Evolutionary conservation across 1,284 basidiomycete species (phyloP), one percentile per base, ranked within the genome.

Genomic region (Fereydounia khargensis): DNA sequence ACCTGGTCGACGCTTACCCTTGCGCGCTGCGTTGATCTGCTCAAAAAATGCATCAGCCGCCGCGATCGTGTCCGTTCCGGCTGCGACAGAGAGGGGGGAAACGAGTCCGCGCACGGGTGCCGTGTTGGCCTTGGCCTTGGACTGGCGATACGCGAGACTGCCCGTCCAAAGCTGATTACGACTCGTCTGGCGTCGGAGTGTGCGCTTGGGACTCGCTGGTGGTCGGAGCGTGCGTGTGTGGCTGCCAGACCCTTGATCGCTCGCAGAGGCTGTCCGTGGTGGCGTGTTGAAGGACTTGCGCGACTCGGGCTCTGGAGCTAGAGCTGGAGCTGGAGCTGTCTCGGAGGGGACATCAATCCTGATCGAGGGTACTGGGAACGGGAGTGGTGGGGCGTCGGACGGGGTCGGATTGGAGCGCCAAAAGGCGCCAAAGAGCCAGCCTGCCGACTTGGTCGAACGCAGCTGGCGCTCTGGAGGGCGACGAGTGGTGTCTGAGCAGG

Each of bases 91-190:
- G n/a, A n/a, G n/a, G n/a, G n/a, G n/a, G n/a, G n/a, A n/a, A n/a
- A n/a, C n/a, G n/a, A n/a, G n/a, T n/a, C n/a, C n/a, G 3, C 53
- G 46, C 0, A 49, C 46, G 14, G 58, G 58, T 1, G 49, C 52
- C 1, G 58, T 61, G 27, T 34, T 42, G 4, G 58, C 48, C n/a
- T 47, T 52, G 20, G 45, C 31, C 24, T 42, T 52, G 16, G n/a
- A n/a, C n/a, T n/a, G n/a, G 18, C 53, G 31, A 30, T 62, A 57
- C 3, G 54, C 59, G 6, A 62, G 46, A 34, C 59, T 62, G 8
- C 54, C 59, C 6, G 22, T 50, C 59, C 59, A 62, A 18, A 62
- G 54, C 16, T 41, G 24, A 22, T 57, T 62, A 6, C 39, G 33
- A 9, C 46, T 41, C 23, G 54, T 47, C 35, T 21, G 11, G 11